A percentile compares a stretch with the other conserved stretches of the same genome.
Evolutionary conservation across 148 eudicot genomes (phyloP).

Genomic region (Salicornia ramosissima): DNA sequence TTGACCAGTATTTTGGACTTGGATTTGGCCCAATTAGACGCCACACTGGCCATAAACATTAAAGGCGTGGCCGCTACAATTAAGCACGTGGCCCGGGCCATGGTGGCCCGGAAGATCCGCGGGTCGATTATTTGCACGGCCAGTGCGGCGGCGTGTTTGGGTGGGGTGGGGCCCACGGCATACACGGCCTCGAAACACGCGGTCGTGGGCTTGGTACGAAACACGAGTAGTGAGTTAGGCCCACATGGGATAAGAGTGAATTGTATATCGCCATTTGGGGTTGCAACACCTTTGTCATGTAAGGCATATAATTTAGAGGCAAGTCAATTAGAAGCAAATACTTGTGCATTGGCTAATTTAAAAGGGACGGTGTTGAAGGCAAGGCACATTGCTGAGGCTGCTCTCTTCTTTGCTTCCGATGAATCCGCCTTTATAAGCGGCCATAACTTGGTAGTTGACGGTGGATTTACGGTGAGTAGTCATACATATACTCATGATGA

Average conservation of each 20-base stretch:
- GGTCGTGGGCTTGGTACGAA: slow-evolving; percentile 53
- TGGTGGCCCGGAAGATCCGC: slow-evolving; percentile 41
- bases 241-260: slow-evolving; percentile 68
- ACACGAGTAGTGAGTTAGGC: slow-evolving; percentile 71
- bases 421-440: slow-evolving; percentile 76
- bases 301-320: slow-evolving; percentile 41
- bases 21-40: slow-evolving; percentile 40
- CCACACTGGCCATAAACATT: slow-evolving; percentile 49
- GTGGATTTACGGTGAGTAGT: slow-evolving; percentile 62
- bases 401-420: slow-evolving; percentile 74
- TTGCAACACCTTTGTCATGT: slow-evolving; percentile 65
- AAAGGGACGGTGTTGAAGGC: slow-evolving; percentile 64
- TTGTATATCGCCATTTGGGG: slow-evolving; percentile 68
- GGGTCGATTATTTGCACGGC: slow-evolving; percentile 70
- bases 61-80: slow-evolving; percentile 52
- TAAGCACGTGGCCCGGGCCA: slow-evolving; percentile 57
- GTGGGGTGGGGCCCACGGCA: slow-evolving; percentile 55
- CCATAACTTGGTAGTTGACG: slow-evolving; percentile 69
- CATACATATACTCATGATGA: slow-evolving; percentile 7
- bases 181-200: slow-evolving; percentile 71
- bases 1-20: slow-evolving; percentile 42
- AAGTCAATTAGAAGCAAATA: slow-evolving; percentile 34
- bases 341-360: slow-evolving; percentile 32
- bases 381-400: slow-evolving; percentile 67
- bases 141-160: slow-evolving; percentile 47